Base-by-base conservation (phyloP, 1,284 basidiomycete genomes). In the Ceratobasidium sp. region DNA sequence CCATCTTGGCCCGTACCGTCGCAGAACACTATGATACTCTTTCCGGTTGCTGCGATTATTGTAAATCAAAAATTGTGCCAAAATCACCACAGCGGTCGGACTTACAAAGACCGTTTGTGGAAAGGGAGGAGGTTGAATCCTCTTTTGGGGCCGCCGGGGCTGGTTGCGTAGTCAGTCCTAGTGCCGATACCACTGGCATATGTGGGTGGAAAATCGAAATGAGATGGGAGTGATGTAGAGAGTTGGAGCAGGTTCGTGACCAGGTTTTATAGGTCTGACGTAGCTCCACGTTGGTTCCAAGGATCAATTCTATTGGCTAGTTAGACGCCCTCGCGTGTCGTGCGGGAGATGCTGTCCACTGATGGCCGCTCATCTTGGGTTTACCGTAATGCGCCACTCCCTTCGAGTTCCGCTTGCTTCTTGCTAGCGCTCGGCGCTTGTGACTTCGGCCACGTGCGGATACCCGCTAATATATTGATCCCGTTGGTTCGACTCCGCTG, bases 1-100 rank as follows among this genome's bases (percentile, higher is more conserved):
- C 73, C 73, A 55, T 75, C 73, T 33, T 75, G 73, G 14, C 73
- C 73, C 8, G 73, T 75, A 14, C 73, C 73, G 27, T 75, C 73
- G 50, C 73, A 75, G 23, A 75, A 75, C 18, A 75, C 73, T 23
- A 75, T 60, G 16, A 75, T 75, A 66, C 62, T 64, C 38, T 75
- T 75, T 3, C 73, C 62, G 18, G 38, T 14, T 16, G 62, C 73
- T 75, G 46, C 7, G 35, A 30, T 16, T 23, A 44, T 64, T 10
- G 12, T 23, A 57, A 6, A 30, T 57, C 55, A 27, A 57, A 14
- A 27, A 8, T 6, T 52, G 6, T 6, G n/a, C 18, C 23, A 23
- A 27, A 52, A 27, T 18, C 14, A 50, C 23, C 8, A 20, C 20
- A 50, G n/a, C 27, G 12, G n/a, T 14, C 4, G 41, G 54, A 66